phyloP scores from a whole-genome alignment of 164 flowering plant species.

The Buxus sempervirens region DNA sequence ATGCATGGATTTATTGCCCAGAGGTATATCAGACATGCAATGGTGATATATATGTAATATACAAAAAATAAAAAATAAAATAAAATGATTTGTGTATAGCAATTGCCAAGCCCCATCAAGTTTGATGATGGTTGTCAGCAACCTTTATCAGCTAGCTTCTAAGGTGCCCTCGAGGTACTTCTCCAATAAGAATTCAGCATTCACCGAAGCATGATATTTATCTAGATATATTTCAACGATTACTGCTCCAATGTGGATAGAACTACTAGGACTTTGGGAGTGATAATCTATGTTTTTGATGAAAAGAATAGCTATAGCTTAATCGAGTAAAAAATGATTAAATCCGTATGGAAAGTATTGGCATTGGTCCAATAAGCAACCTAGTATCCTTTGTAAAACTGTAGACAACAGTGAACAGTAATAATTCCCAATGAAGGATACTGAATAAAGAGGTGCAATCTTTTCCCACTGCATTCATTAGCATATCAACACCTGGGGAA shows the following conservation, averaged over 20 bases:
- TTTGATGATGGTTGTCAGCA: not conserved
- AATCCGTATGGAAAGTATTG: not conserved
- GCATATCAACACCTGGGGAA: conserved; percentile 72
- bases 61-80: no score
- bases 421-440: conserved; percentile 57
- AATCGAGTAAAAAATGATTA: not conserved
- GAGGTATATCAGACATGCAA: not conserved
- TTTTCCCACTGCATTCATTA: conserved; percentile 92
- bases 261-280: not conserved
- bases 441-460: conserved; percentile 93
- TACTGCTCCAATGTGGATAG: not conserved
- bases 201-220: conserved; percentile 98
- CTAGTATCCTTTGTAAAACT: no score
- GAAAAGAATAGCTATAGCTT: not conserved
- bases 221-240: conserved; percentile 48
- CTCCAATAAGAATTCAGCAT: conserved; percentile 84
- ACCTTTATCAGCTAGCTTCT: conserved; percentile 44
- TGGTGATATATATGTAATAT: not conserved
- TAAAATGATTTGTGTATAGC: no score
- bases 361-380: not conserved
- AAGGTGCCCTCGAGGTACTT: conserved; percentile 83
- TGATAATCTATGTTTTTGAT: no score
- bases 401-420: not conserved
- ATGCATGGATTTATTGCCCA: not conserved
- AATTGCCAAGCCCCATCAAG: not conserved